These are phyloP conservation scores for Rhodamnia argentea DNA, from an alignment of 345 rosid species.

Conservation along the genomic window DNA sequence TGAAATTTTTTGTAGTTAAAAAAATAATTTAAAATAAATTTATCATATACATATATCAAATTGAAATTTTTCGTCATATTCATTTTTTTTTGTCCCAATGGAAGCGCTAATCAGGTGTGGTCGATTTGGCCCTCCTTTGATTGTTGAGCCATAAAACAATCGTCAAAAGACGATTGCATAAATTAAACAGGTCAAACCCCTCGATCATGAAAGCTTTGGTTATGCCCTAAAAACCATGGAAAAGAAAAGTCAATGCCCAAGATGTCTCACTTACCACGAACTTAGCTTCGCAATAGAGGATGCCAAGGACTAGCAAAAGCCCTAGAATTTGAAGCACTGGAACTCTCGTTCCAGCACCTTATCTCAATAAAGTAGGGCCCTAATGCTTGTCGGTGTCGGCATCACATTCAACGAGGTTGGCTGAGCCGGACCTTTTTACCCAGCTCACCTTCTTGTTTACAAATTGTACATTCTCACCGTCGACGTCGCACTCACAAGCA, in stretches of 20 bases:
- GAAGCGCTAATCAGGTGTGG: not conserved
- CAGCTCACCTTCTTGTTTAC: not conserved
- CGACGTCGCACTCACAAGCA: not conserved
- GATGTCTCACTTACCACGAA: not conserved
- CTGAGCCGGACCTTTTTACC: not conserved
- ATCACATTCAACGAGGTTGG: not conserved
- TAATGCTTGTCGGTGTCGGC: not conserved
- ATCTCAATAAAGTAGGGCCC: not conserved
- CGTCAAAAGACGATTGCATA: not conserved
- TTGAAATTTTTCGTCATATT: too few species aligned
- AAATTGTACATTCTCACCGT: too few species aligned
- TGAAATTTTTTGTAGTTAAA: too few species aligned
- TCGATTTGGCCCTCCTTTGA: not conserved
- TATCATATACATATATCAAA: too few species aligned
- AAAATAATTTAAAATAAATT: too few species aligned
- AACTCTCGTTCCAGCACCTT: not conserved
- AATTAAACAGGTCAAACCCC: not conserved
- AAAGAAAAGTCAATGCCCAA: not conserved
- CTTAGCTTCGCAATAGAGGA: not conserved
- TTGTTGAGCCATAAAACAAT: not conserved
- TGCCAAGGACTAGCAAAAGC: not conserved
- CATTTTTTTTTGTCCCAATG: too few species aligned
- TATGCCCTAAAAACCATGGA: not conserved
- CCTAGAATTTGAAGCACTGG: not conserved
- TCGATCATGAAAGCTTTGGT: not conserved